These are phyloP conservation scores for Rhizoctonia solani DNA, from an alignment of 1,284 basidiomycete species.

Conservation along the genomic window DNA sequence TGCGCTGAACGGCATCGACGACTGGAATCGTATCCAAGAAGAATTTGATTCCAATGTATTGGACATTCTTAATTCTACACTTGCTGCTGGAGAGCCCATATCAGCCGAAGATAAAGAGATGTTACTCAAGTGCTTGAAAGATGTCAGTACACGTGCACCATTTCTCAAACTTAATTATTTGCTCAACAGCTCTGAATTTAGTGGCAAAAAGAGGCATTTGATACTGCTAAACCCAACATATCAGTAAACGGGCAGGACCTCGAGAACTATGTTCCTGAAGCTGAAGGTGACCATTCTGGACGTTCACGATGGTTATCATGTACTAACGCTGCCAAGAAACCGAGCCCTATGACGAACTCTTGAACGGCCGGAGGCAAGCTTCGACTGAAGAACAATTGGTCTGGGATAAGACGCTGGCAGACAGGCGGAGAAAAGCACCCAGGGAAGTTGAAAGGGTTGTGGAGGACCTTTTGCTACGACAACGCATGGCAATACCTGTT, in stretches of 20 bases:
- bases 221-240: conserved; percentile 68
- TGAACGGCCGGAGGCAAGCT: conserved; percentile 74
- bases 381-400: conserved; percentile 66
- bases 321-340: conserved; percentile 53
- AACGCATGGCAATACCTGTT: conserved; percentile 45
- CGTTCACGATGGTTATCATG: neutral
- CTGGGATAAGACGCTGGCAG: conserved; percentile 68
- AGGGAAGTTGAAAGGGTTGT: conserved; percentile 56
- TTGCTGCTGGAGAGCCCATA: conserved; percentile 45
- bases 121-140: conserved; percentile 54
- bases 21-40: conserved; percentile 62
- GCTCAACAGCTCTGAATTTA: conserved; percentile 43
- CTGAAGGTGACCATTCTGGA: conserved; percentile 41
- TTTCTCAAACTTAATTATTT: conserved; percentile 20
- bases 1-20: conserved; percentile 62
- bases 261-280: conserved; percentile 61
- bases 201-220: conserved; percentile 66
- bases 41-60: conserved; percentile 55
- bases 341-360: conserved; percentile 78
- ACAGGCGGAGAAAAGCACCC: conserved; percentile 62
- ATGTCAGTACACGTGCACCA: conserved; percentile 48
- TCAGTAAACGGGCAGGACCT: conserved; percentile 78
- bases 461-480: conserved; percentile 53
- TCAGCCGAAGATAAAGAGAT: conserved; percentile 50
- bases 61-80: conserved; percentile 51